These are phyloP conservation scores for Phaseolus coccineus DNA, from an alignment of 331 rosid genomes.

Conservation along the genomic window DNA sequence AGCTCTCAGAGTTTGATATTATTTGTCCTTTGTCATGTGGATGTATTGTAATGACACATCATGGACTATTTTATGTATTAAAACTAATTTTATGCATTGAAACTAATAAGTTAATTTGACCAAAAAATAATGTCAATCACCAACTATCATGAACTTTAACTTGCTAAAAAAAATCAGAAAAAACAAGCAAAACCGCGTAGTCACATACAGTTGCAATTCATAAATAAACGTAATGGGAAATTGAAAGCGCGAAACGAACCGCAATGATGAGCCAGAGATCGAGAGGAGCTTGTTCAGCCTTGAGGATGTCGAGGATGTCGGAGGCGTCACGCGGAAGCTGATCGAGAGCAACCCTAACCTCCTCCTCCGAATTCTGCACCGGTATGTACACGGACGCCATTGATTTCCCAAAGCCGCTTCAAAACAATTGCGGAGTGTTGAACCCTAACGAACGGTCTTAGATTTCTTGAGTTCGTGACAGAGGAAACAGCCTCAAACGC, in stretches of 20 bases:
- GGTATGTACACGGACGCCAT: constrained; percentile 95
- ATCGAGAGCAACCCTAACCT: constrained; percentile 94
- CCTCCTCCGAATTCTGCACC: constrained; percentile 99
- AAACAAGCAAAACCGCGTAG: neutral
- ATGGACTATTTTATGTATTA: too few relatives aligned
- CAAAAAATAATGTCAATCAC: neutral
- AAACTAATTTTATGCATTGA: too few relatives aligned
- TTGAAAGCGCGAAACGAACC: constrained; percentile 51
- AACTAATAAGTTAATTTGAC: too few relatives aligned
- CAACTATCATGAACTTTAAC: constrained; percentile 7
- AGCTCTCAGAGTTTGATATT: too few relatives aligned
- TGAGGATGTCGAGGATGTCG: constrained; percentile 91
- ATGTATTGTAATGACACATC: too few relatives aligned
- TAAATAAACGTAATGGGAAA: neutral
- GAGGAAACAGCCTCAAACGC: neutral
- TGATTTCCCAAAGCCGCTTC: constrained; percentile 23
- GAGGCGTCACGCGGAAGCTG: constrained; percentile 97
- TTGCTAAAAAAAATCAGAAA: neutral
- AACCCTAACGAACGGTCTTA: constrained; percentile 54
- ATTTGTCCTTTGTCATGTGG: too few relatives aligned
- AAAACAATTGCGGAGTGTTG: neutral
- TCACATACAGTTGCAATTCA: neutral
- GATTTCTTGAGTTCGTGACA: neutral
- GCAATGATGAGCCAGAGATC: constrained; percentile 99
- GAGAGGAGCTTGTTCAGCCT: constrained; percentile 98